A percentile compares a stretch with the other conserved stretches of the same genome.
These are phyloP conservation scores for Styphnolobium japonicum DNA, from an alignment of 306 rosid species.

Conservation along the genomic window DNA sequence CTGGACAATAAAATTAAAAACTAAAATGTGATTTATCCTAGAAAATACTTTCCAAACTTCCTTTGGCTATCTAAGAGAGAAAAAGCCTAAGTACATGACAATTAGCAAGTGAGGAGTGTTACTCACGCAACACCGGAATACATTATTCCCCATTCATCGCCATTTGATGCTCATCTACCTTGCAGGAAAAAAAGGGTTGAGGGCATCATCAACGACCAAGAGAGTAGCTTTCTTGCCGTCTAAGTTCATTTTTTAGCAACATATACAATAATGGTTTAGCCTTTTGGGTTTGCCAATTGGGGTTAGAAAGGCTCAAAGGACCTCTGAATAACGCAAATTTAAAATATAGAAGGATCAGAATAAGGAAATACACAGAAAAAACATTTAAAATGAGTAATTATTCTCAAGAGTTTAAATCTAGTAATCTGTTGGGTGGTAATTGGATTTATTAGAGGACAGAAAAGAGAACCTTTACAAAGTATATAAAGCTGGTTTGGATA, in stretches of 20 bases:
- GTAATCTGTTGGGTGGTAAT: conserved; percentile 15
- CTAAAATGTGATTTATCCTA: not conserved
- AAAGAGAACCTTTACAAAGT: not conserved
- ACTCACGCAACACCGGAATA: conserved; percentile 19
- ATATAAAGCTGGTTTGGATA: no score
- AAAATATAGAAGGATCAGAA: not conserved
- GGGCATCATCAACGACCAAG: conserved; percentile 22
- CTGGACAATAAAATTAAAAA: not conserved
- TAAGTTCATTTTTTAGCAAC: conserved; percentile 31
- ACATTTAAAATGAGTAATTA: not conserved
- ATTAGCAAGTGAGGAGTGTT: conserved; percentile 17
- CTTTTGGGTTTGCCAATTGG: not conserved
- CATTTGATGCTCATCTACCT: conserved; percentile 26
- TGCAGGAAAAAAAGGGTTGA: not conserved
- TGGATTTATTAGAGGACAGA: conserved; percentile 12
- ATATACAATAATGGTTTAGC: conserved; percentile 2
- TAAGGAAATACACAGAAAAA: not conserved
- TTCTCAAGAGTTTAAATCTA: not conserved
- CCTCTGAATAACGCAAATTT: not conserved
- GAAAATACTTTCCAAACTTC: not conserved
- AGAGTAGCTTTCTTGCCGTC: conserved; percentile 41
- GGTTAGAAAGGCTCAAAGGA: not conserved
- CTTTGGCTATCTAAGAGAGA: not conserved
- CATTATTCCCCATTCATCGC: conserved; percentile 2
- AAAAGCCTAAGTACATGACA: not conserved